Percentiles rank a stretch among this genome's conserved stretches.
These are phyloP conservation scores for Boletus rex-veris DNA, from an alignment of 768 basidiomycete species.

Conservation along the genomic window DNA sequence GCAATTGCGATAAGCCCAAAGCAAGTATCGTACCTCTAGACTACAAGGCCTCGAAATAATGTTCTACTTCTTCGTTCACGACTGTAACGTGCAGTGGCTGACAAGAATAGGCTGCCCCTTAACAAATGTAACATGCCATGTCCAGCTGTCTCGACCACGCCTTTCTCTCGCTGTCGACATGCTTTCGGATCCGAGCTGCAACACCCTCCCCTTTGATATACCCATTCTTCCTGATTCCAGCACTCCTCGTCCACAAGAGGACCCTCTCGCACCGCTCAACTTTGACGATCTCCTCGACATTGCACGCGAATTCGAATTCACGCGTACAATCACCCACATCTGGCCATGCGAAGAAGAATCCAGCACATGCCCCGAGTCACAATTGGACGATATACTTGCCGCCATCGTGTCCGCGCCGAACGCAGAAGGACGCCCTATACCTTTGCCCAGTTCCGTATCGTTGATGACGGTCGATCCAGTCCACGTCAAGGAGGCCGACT, in stretches of 20 bases:
- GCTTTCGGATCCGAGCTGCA: slow-evolving; percentile 17
- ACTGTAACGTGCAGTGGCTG: slow-evolving; percentile 13
- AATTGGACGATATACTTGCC: slow-evolving; percentile 20
- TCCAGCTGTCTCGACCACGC: neutral
- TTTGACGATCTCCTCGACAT: slow-evolving; percentile 31
- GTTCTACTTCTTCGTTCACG: neutral
- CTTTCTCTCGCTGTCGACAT: slow-evolving; percentile 17
- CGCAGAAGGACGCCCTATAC: slow-evolving; percentile 4
- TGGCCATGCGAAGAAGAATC: slow-evolving; percentile 18
- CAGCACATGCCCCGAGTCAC: slow-evolving; percentile 2
- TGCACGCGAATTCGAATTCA: slow-evolving; percentile 28
- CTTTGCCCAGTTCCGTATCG: neutral
- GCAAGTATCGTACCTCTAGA: slow-evolving; percentile 40
- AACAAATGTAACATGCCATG: neutral
- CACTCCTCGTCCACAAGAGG: neutral
- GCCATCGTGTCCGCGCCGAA: slow-evolving; percentile 1
- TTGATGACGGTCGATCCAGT: neutral
- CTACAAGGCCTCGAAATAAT: slow-evolving; percentile 24
- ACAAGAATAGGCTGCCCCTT: neutral
- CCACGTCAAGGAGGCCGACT: neutral
- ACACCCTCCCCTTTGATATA: slow-evolving; percentile 5
- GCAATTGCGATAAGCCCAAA: slow-evolving; percentile 31
- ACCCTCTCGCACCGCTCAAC: slow-evolving; percentile 10
- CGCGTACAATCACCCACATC: slow-evolving; percentile 19
- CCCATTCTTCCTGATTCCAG: neutral